phyloP scores from a whole-genome alignment of 2,329 filamentous ascomycete species.

The Verticillium longisporum region DNA sequence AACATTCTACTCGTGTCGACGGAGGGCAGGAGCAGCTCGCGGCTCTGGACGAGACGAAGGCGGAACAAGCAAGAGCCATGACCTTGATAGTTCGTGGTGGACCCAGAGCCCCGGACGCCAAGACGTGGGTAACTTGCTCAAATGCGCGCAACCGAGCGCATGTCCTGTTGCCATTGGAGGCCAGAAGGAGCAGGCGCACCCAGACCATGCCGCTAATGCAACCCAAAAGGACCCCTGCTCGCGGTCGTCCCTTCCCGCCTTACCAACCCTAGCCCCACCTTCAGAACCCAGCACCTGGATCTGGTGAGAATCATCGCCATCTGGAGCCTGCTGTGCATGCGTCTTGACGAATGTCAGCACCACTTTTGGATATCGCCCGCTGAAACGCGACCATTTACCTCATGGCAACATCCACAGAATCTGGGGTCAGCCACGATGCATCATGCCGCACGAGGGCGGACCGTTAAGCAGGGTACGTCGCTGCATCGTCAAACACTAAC shows the following conservation, averaged over 20 bases:
- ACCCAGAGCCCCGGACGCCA: neutral
- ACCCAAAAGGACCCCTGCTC: neutral
- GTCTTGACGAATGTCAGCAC: neutral
- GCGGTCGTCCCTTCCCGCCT: neutral
- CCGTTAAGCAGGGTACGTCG: neutral
- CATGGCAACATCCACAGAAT: neutral
- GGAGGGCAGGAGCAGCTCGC: neutral
- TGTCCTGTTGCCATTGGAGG: neutral
- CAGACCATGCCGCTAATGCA: neutral
- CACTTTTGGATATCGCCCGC: neutral
- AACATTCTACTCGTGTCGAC: neutral
- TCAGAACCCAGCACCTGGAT: neutral
- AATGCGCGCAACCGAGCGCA: neutral
- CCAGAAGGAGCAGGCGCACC: neutral
- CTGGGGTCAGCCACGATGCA: neutral
- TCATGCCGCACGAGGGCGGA: neutral
- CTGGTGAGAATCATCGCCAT: neutral
- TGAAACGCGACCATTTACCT: neutral
- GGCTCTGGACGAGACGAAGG: neutral
- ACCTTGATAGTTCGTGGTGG: neutral
- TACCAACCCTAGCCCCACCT: neutral
- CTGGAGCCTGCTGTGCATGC: neutral
- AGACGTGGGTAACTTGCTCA: slow-evolving; percentile 9
- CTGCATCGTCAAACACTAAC: neutral
- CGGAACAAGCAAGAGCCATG: neutral